Evolutionary conservation across 306 rosid species (phyloP), one percentile per base, ranked within the genome.

Genomic region (Lupinus albus): DNA sequence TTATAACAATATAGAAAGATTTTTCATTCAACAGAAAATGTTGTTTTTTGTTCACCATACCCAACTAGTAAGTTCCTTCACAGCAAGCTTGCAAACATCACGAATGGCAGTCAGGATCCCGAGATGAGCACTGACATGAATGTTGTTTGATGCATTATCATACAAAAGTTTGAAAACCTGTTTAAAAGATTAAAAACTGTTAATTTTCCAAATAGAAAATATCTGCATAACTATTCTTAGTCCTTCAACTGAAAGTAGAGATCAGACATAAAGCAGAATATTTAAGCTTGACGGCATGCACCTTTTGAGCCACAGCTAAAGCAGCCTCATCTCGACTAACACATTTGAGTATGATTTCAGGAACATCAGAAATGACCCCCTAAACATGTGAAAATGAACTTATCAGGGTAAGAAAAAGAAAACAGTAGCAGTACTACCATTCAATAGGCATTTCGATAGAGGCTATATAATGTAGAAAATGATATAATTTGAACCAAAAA

Each of bases 41-140:
- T 5, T 42, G 12, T 3, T 39, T 25, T 25, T 70, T 2, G 65
- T 67, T 17, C 58, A 64, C 64, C 92, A 67, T 86, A 94, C 99
- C 99, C 99, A 94, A 75, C 96, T 88, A 70, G 96, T 90, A 68
- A 94, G 91, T 74, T 90, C 96, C 85, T 87, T 94, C 20, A 88
- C 94, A 76, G 88, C 97, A 75, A 88, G 97, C 91, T 94, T 94
- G 85, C 99, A 94, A 85, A 94, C 99, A 85, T 94, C 99, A 15
- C 99, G 97, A 64, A 94, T 88, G 16, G 96, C 99, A 76, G 89
- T 82, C 61, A 94, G 81, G 68, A 90, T 86, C 66, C 97, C 74
- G 38, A 94, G 94, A 85, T 88, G 91, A 66, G 95, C 85, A 67
- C 70, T 75, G 42, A 88, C 91, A 55, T 94, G 99, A 64, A 81